Conservation (phyloP, 345 rosid genomes). For the Psidium friedrichsthalianum region DNA sequence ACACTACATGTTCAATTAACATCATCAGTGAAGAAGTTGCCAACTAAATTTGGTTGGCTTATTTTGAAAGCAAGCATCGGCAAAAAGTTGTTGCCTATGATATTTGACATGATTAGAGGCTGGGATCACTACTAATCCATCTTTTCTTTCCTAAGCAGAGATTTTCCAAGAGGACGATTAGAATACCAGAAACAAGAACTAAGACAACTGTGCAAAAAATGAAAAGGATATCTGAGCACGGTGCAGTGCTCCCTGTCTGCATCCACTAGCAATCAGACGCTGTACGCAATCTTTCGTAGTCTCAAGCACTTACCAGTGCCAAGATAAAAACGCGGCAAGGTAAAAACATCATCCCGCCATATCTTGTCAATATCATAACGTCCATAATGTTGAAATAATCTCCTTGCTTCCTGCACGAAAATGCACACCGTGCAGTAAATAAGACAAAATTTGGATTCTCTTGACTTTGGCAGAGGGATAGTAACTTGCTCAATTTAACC, state of each 20-base stretch:
- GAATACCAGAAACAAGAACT: neutral
- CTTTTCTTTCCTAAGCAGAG: neutral
- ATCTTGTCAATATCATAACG: slow-evolving; percentile 60
- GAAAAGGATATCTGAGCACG: neutral
- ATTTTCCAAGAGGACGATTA: neutral
- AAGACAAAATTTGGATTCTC: neutral
- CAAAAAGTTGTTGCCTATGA: neutral
- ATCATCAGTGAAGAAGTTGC: neutral
- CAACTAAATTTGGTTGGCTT: neutral
- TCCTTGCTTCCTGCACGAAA: slow-evolving; percentile 58
- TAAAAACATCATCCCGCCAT: slow-evolving; percentile 79
- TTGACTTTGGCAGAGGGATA: neutral
- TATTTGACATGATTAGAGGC: neutral
- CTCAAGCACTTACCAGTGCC: slow-evolving; percentile 58
- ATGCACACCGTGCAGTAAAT: neutral
- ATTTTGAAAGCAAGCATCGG: neutral
- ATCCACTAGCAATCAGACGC: neutral
- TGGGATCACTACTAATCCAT: neutral
- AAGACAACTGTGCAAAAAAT: neutral
- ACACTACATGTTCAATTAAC: slow-evolving; percentile 33
- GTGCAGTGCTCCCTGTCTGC: neutral
- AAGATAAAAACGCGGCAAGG: slow-evolving; percentile 86
- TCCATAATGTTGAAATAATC: slow-evolving; percentile 56
- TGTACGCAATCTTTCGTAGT: neutral
- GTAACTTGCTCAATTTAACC: neutral